These are phyloP conservation scores for Carex arenaria DNA, from an alignment of 202 grass and related monocot genomes.

Conservation along the genomic window DNA sequence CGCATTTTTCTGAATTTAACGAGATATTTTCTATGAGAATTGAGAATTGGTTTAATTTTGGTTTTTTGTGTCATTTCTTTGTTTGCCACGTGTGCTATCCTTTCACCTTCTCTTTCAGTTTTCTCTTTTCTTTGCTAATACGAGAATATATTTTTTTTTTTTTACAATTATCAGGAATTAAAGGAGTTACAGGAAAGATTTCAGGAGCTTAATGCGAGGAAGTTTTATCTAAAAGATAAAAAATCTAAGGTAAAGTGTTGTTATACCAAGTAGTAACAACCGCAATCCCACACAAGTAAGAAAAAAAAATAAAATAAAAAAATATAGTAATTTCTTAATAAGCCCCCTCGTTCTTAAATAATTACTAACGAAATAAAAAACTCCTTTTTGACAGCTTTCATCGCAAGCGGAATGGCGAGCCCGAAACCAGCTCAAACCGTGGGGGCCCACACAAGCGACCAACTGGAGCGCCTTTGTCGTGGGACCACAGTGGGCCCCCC, in stretches of 20 bases:
- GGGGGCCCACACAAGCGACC: neutral
- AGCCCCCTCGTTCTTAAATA: neutral
- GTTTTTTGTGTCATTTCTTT: slow-evolving; percentile 1
- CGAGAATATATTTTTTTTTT: neutral
- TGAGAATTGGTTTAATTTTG: neutral
- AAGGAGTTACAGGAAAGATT: neutral
- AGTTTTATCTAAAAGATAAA: neutral
- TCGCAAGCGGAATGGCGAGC: neutral
- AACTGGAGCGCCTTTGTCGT: neutral
- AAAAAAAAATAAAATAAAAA: neutral
- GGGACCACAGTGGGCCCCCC: neutral
- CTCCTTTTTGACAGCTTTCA: neutral
- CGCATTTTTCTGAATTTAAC: slow-evolving; percentile 3
- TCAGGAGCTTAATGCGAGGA: neutral
- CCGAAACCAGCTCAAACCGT: neutral
- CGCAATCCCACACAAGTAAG: neutral
- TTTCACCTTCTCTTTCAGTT: neutral
- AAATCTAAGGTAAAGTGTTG: slow-evolving; percentile 6
- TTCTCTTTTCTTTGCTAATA: neutral
- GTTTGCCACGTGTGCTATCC: neutral
- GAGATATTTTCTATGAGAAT: neutral
- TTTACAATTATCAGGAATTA: slow-evolving; percentile 12
- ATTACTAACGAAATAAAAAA: neutral
- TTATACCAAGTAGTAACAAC: neutral
- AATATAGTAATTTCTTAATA: neutral